These are phyloP conservation scores for Botrytis elliptica DNA, from an alignment of 2,329 filamentous ascomycete species.

Conservation along the genomic window DNA sequence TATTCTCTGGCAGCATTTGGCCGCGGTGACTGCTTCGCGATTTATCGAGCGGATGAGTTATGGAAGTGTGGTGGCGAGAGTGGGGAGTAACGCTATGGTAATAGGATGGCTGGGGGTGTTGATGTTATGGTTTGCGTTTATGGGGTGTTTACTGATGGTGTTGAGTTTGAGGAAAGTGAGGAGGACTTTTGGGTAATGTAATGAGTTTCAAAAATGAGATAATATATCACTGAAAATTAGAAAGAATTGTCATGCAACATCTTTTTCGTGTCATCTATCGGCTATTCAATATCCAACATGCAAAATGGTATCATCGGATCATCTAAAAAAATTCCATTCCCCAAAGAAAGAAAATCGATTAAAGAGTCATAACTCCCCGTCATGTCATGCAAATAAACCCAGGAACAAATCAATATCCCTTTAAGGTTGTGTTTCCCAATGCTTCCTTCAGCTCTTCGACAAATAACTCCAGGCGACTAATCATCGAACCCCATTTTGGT, in stretches of 20 bases:
- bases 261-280: not conserved
- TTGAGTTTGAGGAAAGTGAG: conserved; percentile 5
- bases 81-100: not conserved
- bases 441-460: not conserved
- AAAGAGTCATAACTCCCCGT: not conserved
- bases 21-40: not conserved
- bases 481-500: conserved; percentile 14
- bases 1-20: not conserved
- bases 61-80: not conserved
- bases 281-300: not conserved
- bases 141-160: not conserved
- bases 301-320: not conserved
- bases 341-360: not conserved
- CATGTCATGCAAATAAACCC: not conserved
- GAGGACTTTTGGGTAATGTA: not conserved
- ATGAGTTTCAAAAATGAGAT: not conserved
- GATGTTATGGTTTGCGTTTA: not conserved
- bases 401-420: not conserved
- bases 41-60: not conserved
- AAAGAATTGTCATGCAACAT: not conserved
- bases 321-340: not conserved
- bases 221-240: not conserved
- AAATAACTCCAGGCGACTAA: not conserved
- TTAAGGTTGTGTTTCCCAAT: not conserved
- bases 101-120: not conserved